These are phyloP conservation scores for Morella rubra DNA, from an alignment of 306 rosid genomes.

Conservation along the genomic window DNA sequence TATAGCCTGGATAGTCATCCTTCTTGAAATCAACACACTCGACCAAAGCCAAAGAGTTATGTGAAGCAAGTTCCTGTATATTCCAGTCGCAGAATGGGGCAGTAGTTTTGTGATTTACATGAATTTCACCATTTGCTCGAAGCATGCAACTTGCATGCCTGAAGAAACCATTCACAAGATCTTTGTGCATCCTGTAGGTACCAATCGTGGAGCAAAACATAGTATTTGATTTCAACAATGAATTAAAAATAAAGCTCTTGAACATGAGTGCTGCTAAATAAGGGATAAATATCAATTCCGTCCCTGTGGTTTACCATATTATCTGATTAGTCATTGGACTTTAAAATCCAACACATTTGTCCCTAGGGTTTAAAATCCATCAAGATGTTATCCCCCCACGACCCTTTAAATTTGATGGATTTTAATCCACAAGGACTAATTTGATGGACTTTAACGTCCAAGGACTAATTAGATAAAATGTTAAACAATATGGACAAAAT, in stretches of 20 bases:
- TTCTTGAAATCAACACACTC: constrained; percentile 40
- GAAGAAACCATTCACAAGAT: constrained; percentile 49
- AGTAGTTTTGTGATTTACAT: constrained; percentile 54
- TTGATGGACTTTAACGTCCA: too few species aligned
- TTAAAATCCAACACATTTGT: too few species aligned
- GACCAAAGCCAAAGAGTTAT: constrained; percentile 27
- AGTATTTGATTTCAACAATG: not conserved
- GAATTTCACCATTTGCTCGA: constrained; percentile 49
- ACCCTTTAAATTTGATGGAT: too few species aligned
- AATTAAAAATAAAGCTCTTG: not conserved
- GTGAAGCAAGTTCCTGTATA: constrained; percentile 33
- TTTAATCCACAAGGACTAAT: too few species aligned
- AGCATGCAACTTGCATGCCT: constrained; percentile 52
- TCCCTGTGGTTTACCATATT: too few species aligned
- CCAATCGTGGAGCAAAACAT: not conserved
- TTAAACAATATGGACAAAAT: not conserved
- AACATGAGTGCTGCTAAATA: not conserved
- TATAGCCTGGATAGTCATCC: constrained; percentile 49
- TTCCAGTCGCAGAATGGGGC: constrained; percentile 46
- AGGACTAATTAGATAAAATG: too few species aligned
- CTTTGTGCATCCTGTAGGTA: constrained; percentile 48
- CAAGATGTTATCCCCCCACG: not conserved
- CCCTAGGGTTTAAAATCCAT: not conserved
- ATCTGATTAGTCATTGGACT: too few species aligned
- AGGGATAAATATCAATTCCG: too few species aligned